Evolutionary conservation across 1,139 yeast species (phyloP).

Genomic region (Lodderomyces jiufengensis): DNA sequence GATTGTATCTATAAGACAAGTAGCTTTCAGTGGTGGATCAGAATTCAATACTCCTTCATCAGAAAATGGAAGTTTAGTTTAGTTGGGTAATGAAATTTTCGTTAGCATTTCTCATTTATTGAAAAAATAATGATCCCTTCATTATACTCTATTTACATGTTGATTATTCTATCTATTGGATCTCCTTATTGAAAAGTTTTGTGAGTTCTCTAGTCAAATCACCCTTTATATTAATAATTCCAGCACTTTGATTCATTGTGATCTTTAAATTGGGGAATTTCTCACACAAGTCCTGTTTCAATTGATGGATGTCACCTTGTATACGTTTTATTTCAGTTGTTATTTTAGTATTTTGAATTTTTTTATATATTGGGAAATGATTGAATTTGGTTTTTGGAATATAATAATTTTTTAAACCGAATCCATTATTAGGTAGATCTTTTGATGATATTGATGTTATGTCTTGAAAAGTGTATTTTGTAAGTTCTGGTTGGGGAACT

Average conservation of each 20-base stretch:
- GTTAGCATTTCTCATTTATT: too few relatives aligned
- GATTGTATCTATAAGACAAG: conserved; percentile 70
- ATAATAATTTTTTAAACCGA: conserved; percentile 45
- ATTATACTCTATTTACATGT: too few relatives aligned
- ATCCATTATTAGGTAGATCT: conserved; percentile 27
- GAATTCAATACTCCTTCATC: conserved; percentile 35
- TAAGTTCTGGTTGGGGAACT: conserved; percentile 5
- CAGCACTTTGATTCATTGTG: conserved; percentile 37
- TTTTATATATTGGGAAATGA: conserved; percentile 68
- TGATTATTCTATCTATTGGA: too few relatives aligned
- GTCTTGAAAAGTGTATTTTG: conserved; percentile 6
- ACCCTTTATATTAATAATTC: conserved; percentile 55
- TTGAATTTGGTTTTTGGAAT: conserved; percentile 55
- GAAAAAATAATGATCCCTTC: too few relatives aligned
- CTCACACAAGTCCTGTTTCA: conserved; percentile 56
- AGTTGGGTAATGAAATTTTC: not conserved
- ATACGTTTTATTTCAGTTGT: conserved; percentile 64
- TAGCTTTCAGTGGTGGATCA: conserved; percentile 52
- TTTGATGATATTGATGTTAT: conserved; percentile 4
- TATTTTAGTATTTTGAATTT: conserved; percentile 49
- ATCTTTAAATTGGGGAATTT: conserved; percentile 41
- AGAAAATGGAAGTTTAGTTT: conserved; percentile 18
- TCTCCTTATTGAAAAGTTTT: conserved; percentile 26
- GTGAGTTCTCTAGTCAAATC: conserved; percentile 47
- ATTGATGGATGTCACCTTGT: conserved; percentile 54